These are phyloP conservation scores for Phytophthora uliginosa DNA, from an alignment of 352 stramenopile species.

Conservation along the genomic window DNA sequence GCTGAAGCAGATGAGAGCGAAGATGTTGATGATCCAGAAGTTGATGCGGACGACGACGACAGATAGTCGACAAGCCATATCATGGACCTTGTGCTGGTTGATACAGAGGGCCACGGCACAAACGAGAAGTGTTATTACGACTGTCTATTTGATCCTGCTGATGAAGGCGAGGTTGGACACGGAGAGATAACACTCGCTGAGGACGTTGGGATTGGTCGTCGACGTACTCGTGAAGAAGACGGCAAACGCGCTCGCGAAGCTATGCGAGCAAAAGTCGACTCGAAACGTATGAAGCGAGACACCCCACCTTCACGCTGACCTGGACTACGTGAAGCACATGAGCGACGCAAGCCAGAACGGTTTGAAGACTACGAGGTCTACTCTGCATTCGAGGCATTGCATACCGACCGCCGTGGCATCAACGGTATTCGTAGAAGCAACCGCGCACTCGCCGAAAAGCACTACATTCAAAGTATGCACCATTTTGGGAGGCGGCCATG, in stretches of 20 bases:
- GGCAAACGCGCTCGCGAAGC: not conserved
- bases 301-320: not conserved
- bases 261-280: slow-evolving; percentile 2
- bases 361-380: not conserved
- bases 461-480: not conserved
- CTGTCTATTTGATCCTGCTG: slow-evolving; percentile 7
- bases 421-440: not conserved
- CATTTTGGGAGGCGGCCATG: not conserved
- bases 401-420: not conserved
- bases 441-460: not conserved
- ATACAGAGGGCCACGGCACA: not conserved
- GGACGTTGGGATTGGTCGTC: slow-evolving; percentile 2
- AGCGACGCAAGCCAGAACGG: not conserved
- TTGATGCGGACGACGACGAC: not conserved
- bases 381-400: slow-evolving; percentile 1
- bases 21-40: not conserved
- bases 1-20: not conserved
- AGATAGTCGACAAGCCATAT: not conserved
- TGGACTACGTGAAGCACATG: slow-evolving; percentile 1
- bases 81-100: slow-evolving; percentile 2
- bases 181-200: not conserved
- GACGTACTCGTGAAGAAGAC: not conserved
- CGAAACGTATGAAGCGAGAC: slow-evolving; percentile 1
- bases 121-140: not conserved
- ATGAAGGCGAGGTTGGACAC: not conserved